A percentile compares a stretch with the other conserved stretches of the same genome.
phyloP scores from a whole-genome alignment of 2,329 filamentous ascomycete species.

The Aspergillus oerlinghausenensis region DNA sequence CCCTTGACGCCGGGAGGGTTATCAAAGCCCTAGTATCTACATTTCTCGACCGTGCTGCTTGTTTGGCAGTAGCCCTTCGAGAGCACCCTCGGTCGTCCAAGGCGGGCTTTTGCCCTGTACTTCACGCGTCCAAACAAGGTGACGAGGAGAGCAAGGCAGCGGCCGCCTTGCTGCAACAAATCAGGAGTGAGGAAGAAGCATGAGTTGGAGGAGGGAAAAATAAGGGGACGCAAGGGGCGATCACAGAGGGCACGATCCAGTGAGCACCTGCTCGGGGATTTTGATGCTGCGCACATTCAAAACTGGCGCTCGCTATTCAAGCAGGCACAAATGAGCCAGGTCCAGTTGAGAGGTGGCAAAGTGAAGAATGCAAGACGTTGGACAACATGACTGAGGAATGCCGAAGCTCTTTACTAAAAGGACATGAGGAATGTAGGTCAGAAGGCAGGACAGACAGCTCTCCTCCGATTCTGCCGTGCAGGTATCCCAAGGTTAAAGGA shows the following conservation, averaged over 20 bases:
- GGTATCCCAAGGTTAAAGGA: slow-evolving; percentile 18
- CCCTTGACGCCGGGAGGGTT: slow-evolving; percentile 25
- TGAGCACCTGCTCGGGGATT: slow-evolving; percentile 34
- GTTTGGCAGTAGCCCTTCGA: slow-evolving; percentile 34
- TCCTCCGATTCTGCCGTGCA: slow-evolving; percentile 8
- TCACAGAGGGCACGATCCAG: slow-evolving; percentile 31
- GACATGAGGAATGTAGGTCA: slow-evolving; percentile 30
- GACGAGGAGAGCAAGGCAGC: slow-evolving; percentile 25
- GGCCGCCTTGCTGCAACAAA: slow-evolving; percentile 34
- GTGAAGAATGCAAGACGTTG: slow-evolving; percentile 30
- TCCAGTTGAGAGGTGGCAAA: slow-evolving; percentile 27
- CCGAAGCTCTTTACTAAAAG: slow-evolving; percentile 21
- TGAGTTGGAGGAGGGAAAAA: slow-evolving; percentile 26
- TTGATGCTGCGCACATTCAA: slow-evolving; percentile 23
- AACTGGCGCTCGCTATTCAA: slow-evolving; percentile 12
- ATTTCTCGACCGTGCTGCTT: slow-evolving; percentile 32
- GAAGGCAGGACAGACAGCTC: slow-evolving; percentile 2
- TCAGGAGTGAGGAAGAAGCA: slow-evolving; percentile 33
- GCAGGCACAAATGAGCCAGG: slow-evolving; percentile 20
- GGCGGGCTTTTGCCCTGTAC: slow-evolving; percentile 25
- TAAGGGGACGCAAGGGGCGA: slow-evolving; percentile 32
- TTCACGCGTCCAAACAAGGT: slow-evolving; percentile 29
- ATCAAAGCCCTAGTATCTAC: slow-evolving; percentile 28
- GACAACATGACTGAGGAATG: slow-evolving; percentile 31
- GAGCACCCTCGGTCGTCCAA: slow-evolving; percentile 31